Base-by-base conservation (phyloP, 805 yeast genomes). In the Ogataea minuta region DNA sequence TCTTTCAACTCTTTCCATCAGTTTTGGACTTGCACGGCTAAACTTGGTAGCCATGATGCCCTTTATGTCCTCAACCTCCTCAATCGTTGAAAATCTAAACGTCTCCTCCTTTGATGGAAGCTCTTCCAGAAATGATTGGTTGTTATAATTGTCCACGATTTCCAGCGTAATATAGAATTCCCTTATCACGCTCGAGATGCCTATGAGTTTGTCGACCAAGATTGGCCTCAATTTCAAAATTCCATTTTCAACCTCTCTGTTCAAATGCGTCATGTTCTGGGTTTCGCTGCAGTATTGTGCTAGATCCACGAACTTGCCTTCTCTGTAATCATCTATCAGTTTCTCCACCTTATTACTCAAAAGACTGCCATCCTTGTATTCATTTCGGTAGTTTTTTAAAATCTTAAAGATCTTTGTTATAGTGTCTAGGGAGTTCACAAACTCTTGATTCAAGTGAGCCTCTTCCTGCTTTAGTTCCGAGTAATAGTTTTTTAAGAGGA, bases 51-150 rank as follows among this genome's bases (percentile, higher is more conserved):
- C 45, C 48, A 54, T 49, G 7, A 61, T 41, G 9, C 28, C 39
- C 41, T 56, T 54, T 10, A 62, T 52, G 34, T 56, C 53, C 21
- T 47, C 57, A 8, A 53, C 54, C 20, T 49, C 45, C 10, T 49
- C 45, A 6, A 47, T 39, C 16, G 34, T 43, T 8, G 41, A 40
- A 30, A 45, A 49, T 14, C 20, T 17, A 14, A 25, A 20, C 11
- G 47, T 48, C 28, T 59, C 63, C 14, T 54, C 53, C 20, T 34
- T 34, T 5, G 59, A 40, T 1, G 67, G 67, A 23, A 63, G 36
- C 26, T 49, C 42, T 2, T 34, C 15, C 9, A 54, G 25, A 13
- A 62, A 52, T 3, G 29, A 25, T 10, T 40, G 29, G 10, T 41
- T 36, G 11, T 45, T 39, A 17, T 47, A 46, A 30, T 52, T 56